phyloP scores from a whole-genome alignment of 495 filamentous ascomycete genomes.

The Sordaria brevicollis region DNA sequence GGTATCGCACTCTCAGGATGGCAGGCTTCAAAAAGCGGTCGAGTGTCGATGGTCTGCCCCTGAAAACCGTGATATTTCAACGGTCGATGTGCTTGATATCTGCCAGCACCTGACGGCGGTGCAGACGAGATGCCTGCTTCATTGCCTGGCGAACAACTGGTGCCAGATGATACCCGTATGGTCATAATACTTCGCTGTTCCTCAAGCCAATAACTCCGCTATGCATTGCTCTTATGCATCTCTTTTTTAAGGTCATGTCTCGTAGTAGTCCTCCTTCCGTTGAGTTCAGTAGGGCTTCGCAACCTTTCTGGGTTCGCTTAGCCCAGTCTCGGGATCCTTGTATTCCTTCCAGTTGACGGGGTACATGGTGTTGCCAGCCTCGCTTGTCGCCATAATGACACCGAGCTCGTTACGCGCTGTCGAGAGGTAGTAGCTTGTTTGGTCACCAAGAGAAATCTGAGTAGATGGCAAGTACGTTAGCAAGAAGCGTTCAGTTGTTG shows the following conservation, averaged over 20 bases:
- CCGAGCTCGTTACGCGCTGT: slow-evolving; percentile 86
- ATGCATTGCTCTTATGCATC: neutral
- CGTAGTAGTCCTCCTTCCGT: neutral
- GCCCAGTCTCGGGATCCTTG: slow-evolving; percentile 68
- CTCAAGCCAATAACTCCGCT: neutral
- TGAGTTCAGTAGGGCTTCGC: slow-evolving; percentile 72
- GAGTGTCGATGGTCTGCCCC: neutral
- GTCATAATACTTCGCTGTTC: neutral
- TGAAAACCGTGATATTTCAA: neutral
- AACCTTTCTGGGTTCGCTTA: slow-evolving; percentile 76
- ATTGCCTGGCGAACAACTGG: neutral
- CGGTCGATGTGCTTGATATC: neutral
- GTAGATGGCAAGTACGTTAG: neutral
- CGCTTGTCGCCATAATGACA: slow-evolving; percentile 87
- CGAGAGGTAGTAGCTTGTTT: slow-evolving; percentile 83
- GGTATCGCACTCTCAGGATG: neutral
- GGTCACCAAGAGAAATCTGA: slow-evolving; percentile 81
- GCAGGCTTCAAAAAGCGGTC: neutral
- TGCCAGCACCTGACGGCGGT: neutral
- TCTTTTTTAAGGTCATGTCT: neutral
- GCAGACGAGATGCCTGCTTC: neutral
- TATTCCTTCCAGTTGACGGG: slow-evolving; percentile 95
- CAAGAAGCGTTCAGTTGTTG: neutral
- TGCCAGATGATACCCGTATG: neutral
- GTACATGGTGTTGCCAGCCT: slow-evolving; percentile 79